These are phyloP conservation scores for Ceratocystis alfenasii DNA, from an alignment of 2,329 filamentous ascomycete species.

Conservation along the genomic window DNA sequence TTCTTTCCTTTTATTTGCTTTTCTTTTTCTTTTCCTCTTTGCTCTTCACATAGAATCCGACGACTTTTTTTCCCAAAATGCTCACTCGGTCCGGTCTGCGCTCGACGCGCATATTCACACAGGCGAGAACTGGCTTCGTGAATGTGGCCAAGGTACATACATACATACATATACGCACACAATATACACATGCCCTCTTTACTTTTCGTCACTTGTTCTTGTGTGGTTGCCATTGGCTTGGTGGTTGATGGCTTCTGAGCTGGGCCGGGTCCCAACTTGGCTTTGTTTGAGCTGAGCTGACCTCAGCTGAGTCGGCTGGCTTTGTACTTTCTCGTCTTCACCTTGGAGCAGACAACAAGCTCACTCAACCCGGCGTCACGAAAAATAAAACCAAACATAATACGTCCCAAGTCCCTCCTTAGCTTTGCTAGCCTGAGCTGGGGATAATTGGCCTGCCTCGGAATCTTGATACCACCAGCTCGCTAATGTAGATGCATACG, in stretches of 20 bases:
- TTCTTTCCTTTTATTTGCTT: conserved; percentile 19
- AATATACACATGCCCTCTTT: neutral
- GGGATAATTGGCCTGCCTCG: conserved; percentile 8
- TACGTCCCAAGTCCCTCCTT: too few species aligned
- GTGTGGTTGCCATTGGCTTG: neutral
- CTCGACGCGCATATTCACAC: conserved; percentile 73
- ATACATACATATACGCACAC: conserved; percentile 28
- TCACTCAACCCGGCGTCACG: too few species aligned
- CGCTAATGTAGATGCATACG: neutral
- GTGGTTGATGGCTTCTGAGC: conserved; percentile 1
- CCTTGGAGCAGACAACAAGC: too few species aligned
- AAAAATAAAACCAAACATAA: too few species aligned
- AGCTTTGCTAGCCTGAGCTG: neutral
- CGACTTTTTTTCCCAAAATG: conserved; percentile 50
- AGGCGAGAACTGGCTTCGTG: conserved; percentile 60
- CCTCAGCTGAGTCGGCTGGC: too few species aligned
- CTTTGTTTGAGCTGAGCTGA: neutral
- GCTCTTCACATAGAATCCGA: conserved; percentile 23
- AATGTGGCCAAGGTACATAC: conserved; percentile 57
- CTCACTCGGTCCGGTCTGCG: conserved; percentile 86
- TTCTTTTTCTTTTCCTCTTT: conserved; percentile 19
- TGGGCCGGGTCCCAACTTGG: neutral
- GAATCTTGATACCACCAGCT: neutral
- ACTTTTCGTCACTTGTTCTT: neutral
- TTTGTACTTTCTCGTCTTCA: neutral